phyloP scores from a whole-genome alignment of 257 asterid species.

The Leptodermis oblonga region DNA sequence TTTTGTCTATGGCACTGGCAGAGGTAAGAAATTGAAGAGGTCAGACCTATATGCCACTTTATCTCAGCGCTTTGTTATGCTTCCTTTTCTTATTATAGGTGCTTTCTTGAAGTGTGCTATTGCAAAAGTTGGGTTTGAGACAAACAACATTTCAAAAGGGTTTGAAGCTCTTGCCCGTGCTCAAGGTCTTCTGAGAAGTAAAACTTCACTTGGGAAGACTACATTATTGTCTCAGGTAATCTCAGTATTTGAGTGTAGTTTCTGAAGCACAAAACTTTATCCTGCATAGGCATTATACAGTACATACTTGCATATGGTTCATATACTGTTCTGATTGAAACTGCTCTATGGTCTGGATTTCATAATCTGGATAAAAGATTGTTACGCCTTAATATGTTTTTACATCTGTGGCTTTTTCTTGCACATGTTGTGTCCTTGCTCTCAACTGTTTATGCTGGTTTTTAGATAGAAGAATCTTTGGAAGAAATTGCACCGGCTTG shows the following conservation, averaged over 20 bases:
- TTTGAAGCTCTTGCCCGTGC: constrained; percentile 99
- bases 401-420: constrained; percentile 7
- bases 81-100: constrained; percentile 63
- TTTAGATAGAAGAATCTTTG: constrained; percentile 90
- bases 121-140: constrained; percentile 84
- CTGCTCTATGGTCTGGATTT: neutral
- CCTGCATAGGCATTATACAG: neutral
- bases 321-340: neutral
- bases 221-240: constrained; percentile 78
- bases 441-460: constrained; percentile 22
- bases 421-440: constrained; percentile 15
- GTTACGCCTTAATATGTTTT: constrained; percentile 6
- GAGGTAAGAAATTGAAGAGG: constrained; percentile 77
- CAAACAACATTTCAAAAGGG: constrained; percentile 86
- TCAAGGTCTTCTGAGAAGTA: constrained; percentile 85
- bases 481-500: constrained; percentile 99
- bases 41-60: constrained; percentile 30
- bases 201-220: constrained; percentile 84
- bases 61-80: constrained; percentile 56
- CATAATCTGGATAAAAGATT: neutral
- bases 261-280: neutral
- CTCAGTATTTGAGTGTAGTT: neutral
- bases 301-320: neutral
- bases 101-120: constrained; percentile 96
- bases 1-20: constrained; percentile 93